A percentile compares a stretch with the other conserved stretches of the same genome.
Conservation (phyloP, 83 land plant species). For the Picea mariana region DNA sequence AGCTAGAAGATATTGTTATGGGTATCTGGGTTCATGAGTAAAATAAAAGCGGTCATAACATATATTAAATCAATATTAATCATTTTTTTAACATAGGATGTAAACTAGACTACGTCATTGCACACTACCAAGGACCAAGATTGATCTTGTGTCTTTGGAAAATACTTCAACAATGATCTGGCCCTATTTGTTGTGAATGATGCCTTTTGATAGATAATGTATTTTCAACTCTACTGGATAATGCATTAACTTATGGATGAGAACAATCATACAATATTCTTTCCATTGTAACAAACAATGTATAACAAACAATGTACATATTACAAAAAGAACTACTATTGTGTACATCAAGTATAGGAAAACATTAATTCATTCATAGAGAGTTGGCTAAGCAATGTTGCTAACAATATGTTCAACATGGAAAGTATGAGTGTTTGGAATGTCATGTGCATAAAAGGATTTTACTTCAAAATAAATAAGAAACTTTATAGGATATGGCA, state of each 20-base stretch:
- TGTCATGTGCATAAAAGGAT: too few relatives aligned
- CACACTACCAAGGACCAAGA: slow-evolving; percentile 83
- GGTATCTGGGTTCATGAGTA: slow-evolving; percentile 86
- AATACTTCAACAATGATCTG: slow-evolving; percentile 52
- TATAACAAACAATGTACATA: slow-evolving; percentile 9
- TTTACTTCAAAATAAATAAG: too few relatives aligned
- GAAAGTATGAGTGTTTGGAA: too few relatives aligned
- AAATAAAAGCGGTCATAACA: slow-evolving; percentile 36
- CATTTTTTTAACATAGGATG: slow-evolving; percentile 62
- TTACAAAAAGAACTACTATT: neutral
- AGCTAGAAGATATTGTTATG: slow-evolving; percentile 94
- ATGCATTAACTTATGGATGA: neutral
- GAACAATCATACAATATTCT: neutral
- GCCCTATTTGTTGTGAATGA: slow-evolving; percentile 43
- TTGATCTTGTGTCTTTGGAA: slow-evolving; percentile 82
- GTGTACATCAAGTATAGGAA: slow-evolving; percentile 5
- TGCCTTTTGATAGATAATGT: neutral
- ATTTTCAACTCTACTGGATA: neutral
- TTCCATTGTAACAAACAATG: slow-evolving; percentile 1
- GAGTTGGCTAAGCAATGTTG: neutral
- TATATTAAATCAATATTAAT: slow-evolving; percentile 56
- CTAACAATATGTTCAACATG: neutral
- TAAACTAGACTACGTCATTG: slow-evolving; percentile 66
- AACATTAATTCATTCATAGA: slow-evolving; percentile 6
- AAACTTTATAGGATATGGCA: too few relatives aligned